These are phyloP conservation scores for Monilinia fructigena DNA, from an alignment of 2,329 filamentous ascomycete species.

Conservation along the genomic window DNA sequence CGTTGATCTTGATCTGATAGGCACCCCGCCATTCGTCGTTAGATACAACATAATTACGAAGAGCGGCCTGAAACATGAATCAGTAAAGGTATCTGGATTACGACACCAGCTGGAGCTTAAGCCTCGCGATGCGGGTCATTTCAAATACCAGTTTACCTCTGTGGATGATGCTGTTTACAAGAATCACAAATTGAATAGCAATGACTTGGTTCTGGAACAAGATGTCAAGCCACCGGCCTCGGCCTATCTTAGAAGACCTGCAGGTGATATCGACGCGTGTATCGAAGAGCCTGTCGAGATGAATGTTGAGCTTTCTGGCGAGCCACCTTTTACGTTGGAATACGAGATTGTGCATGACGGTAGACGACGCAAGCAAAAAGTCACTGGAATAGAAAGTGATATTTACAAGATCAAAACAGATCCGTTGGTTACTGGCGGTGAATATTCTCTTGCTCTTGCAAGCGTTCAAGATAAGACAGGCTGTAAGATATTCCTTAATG, in stretches of 20 bases:
- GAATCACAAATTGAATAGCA: constrained; percentile 59
- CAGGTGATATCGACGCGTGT: constrained; percentile 64
- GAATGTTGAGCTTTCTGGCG: constrained; percentile 73
- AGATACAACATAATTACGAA: constrained; percentile 70
- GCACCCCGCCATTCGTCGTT: constrained; percentile 87
- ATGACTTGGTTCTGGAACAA: constrained; percentile 70
- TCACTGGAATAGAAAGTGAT: constrained; percentile 60
- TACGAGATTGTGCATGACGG: constrained; percentile 92
- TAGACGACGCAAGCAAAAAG: constrained; percentile 69
- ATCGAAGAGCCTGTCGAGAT: constrained; percentile 78
- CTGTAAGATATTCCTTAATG: constrained; percentile 82
- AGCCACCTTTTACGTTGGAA: constrained; percentile 83
- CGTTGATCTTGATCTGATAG: constrained; percentile 85
- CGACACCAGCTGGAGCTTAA: constrained; percentile 82
- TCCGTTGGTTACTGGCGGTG: constrained; percentile 74
- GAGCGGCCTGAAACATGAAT: constrained; percentile 45
- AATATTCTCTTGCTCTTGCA: constrained; percentile 83
- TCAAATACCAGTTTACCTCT: constrained; percentile 79
- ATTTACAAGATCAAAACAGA: constrained; percentile 73
- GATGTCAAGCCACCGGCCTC: constrained; percentile 90
- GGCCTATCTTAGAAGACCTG: constrained; percentile 63
- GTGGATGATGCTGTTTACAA: constrained; percentile 83
- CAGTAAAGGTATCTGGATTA: constrained; percentile 63
- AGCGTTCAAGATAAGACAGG: constrained; percentile 83
- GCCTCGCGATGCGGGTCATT: constrained; percentile 76